Base-by-base conservation (phyloP, 2,329 filamentous ascomycete genomes). In the Drechslerella dactyloides region DNA sequence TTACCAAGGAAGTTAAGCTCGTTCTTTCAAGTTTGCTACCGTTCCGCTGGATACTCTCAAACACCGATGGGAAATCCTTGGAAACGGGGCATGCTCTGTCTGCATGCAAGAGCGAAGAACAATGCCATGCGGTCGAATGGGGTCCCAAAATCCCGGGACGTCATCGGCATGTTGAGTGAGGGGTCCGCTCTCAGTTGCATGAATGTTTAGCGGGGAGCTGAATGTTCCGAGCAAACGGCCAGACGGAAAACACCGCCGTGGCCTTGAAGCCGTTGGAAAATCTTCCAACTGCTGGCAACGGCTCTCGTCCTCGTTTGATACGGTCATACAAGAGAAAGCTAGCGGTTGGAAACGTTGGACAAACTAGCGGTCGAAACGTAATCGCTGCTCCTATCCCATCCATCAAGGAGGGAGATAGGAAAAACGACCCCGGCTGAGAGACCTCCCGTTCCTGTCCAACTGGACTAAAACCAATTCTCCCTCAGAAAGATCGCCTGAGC, bases 401-500 rank as follows among this genome's bases (percentile, higher is more conserved):
- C 54, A 30, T 33, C 15, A 42, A 27, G 19, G 17, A 42, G 50
- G 30, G 53, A 69, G 59, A 70, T 70, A 59, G 44, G 48, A 48
- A 52, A 62, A 33, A 30, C 35, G 52, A 64, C 57, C 37, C 51
- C 48, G 33, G 46, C 50, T 40, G 37, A 55, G 48, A 51, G 21
- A 50, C 53, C 35, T 63, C 59, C 59, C 51, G 59, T 61, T 61
- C 66, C 65, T 46, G 27, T 53, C 57, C n/a, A 55, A 54, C 23
- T 59, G 15, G 44, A 48, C 15, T 48, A 48, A 48, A 48, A 48
- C 44, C 35, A 46, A 62, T 69, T 37, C 17, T 51, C 53, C 44
- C 65, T 58, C 53, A 62, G 44, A 63, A 58, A 46, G 53, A 63
- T 63, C 66, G 58, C 55, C 66, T 64, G 58, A 59, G 54, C 66